Base-by-base conservation (phyloP, 108 stramenopile species). In the Nitzschia palea region DNA sequence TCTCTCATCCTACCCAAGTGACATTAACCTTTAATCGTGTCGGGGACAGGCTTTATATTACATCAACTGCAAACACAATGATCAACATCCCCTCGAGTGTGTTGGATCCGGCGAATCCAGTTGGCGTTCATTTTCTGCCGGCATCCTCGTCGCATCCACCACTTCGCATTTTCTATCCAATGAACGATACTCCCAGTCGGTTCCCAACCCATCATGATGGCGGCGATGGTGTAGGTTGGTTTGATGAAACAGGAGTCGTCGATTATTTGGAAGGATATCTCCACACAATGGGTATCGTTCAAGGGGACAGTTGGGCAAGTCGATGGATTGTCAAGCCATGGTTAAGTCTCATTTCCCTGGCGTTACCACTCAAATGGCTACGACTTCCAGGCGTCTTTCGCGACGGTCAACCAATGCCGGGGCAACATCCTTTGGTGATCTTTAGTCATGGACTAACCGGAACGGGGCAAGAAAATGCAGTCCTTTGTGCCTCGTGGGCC, bases 371-470 rank as follows among this genome's bases (percentile, higher is more conserved):
- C 51, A 9, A 3, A 4, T 71, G 36, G 47, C 30, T 37, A 2
- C 18, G 45, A 31, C 22, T 63, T 12, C 52, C 59, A 17, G 43
- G 70, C 33, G 33, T 37, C 4, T 29, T 12, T n/a, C 31, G 40
- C 35, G 32, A 61, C 4, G 69, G 9, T 28, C 43, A 60, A 60
- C n/a, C 18, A 60, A 30, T 8, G 29, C 25, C 14, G 14, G 6
- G n/a, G 10, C 4, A 56, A n/a, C 68, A 65, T 66, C 76, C 80
- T 14, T 66, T 85, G 23, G 73, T 85, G 18, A 35, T 85, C 8
- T 85, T 85, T 48, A 77, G 76, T 15, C 84, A 85, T 59, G 84
- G 84, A 1, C 53, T 85, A 59, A 85, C 84, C 12, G 81, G 81
- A 15, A 85, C 84, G 3, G 81, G 80, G 0, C 78, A 85, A 68